These are phyloP conservation scores for Sphagnum magellanicum DNA, from an alignment of 228 moss, liverwort and hornwort genomes.

Conservation along the genomic window DNA sequence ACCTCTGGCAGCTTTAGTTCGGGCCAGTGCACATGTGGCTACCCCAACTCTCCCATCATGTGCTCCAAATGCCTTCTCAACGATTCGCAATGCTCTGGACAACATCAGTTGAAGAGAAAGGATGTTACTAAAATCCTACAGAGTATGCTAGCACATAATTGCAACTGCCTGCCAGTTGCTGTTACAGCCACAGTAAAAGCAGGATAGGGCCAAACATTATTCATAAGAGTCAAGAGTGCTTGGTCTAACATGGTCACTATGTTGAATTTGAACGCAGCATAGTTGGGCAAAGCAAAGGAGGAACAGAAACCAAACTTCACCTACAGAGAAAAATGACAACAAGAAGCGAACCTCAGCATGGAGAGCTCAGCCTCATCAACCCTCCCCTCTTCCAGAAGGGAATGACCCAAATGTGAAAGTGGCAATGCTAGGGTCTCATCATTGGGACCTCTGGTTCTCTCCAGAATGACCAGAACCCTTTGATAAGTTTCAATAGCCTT, in stretches of 20 bases:
- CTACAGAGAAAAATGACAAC: not conserved
- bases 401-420: constrained; percentile 82
- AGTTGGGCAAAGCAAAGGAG: not conserved
- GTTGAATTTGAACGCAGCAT: too few relatives aligned
- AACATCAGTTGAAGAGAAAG: not conserved
- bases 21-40: constrained; percentile 80
- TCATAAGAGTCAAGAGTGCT: too few relatives aligned
- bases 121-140: not conserved
- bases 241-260: too few relatives aligned
- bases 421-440: constrained; percentile 70
- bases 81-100: constrained; percentile 51
- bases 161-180: too few relatives aligned
- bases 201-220: too few relatives aligned
- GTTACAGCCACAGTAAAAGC: too few relatives aligned
- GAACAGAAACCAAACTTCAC: not conserved
- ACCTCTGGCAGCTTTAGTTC: constrained; percentile 77
- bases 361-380: constrained; percentile 61
- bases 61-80: constrained; percentile 60
- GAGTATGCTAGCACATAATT: not conserved
- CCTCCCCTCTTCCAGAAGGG: constrained; percentile 62
- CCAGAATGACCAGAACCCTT: constrained; percentile 52
- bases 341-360: constrained; percentile 40
- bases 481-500: constrained; percentile 62
- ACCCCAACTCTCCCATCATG: constrained; percentile 80
- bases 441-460: constrained; percentile 38